Evolutionary conservation across 1,139 yeast genomes (phyloP), one percentile per base, ranked within the genome.

Genomic region (Meyerozyma athensensis): DNA sequence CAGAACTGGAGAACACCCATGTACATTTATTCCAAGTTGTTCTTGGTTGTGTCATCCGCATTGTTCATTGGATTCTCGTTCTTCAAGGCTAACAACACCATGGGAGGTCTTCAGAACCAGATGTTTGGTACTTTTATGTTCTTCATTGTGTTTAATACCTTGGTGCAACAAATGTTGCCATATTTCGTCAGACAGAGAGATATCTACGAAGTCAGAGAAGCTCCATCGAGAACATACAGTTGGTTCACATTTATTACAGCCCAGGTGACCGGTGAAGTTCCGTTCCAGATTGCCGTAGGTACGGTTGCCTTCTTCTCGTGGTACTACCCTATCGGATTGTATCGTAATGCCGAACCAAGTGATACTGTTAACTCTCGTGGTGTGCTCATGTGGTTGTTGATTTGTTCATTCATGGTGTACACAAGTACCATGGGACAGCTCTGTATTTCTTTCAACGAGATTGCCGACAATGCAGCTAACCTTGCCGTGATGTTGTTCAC

Each of bases 291-390:
- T 13, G 42, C 80, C 4, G 68, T 74, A 39, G 89, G 87, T 44
- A 77, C 90, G 1, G 19, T 84, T 5, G 72, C 82, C 3, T 87
- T 72, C 63, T 74, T 85, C 54, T 74, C 81, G 43, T 86, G 86
- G 80, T 87, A 86, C 60, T 87, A 84, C 54, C 94, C 96, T 5
- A 77, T 85, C 44, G 95, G 94, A 2, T 63, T 80, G 41, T 76
- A 79, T 50, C 41, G 53, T 8, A 81, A 81, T 54, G 84, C 87
- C 6, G 58, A 58, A 4, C 47, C 54, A 28, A 56, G 52, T 22
- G 47, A 55, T 37, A 26, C 45, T 1, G 56, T 55, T 10, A 32
- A 44, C 31, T 47, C 54, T 36, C 52, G 74, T 56, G 71, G 82
- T 64, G 59, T 67, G 41, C 53, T 67, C 42, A 56, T 61, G 60